phyloP scores from a whole-genome alignment of 768 basidiomycete species.

The Termitomyces sp. region DNA sequence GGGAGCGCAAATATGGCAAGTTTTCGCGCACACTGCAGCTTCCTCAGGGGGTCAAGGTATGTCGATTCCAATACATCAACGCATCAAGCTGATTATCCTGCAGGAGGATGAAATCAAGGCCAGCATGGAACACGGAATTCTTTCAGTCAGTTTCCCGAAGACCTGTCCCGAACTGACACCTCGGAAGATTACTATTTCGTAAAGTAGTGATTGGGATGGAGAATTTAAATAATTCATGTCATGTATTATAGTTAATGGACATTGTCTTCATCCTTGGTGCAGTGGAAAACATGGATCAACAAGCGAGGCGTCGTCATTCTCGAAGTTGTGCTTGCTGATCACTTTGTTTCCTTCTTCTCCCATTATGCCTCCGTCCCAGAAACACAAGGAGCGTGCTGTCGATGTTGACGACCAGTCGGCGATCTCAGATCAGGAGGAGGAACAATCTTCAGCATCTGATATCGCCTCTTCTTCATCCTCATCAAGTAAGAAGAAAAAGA shows the following conservation, averaged over 20 bases:
- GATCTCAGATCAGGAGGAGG: slow-evolving; percentile 27
- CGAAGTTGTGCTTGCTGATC: background rate
- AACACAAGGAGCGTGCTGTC: slow-evolving; percentile 35
- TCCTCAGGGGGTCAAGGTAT: slow-evolving; percentile 44
- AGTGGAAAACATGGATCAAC: background rate
- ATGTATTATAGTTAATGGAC: background rate
- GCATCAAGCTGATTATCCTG: background rate
- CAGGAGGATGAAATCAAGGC: slow-evolving; percentile 45
- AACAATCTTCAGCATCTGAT: slow-evolving; percentile 21
- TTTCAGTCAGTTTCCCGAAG: slow-evolving; percentile 46
- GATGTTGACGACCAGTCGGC: slow-evolving; percentile 35
- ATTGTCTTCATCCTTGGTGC: background rate
- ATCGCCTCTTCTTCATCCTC: slow-evolving; percentile 36
- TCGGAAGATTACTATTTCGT: slow-evolving; percentile 34
- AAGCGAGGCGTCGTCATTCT: background rate
- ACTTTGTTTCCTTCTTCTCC: background rate
- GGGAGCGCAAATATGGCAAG: slow-evolving; percentile 43
- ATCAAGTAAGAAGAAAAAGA: slow-evolving; percentile 76
- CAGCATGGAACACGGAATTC: slow-evolving; percentile 40
- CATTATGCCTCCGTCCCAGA: slow-evolving; percentile 31
- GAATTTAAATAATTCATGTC: background rate
- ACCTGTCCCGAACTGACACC: slow-evolving; percentile 34
- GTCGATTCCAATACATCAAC: background rate
- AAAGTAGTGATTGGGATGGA: background rate
- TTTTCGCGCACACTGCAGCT: slow-evolving; percentile 45